Evolutionary conservation across 306 rosid genomes (phyloP).

Genomic region (Dryas octopetala): DNA sequence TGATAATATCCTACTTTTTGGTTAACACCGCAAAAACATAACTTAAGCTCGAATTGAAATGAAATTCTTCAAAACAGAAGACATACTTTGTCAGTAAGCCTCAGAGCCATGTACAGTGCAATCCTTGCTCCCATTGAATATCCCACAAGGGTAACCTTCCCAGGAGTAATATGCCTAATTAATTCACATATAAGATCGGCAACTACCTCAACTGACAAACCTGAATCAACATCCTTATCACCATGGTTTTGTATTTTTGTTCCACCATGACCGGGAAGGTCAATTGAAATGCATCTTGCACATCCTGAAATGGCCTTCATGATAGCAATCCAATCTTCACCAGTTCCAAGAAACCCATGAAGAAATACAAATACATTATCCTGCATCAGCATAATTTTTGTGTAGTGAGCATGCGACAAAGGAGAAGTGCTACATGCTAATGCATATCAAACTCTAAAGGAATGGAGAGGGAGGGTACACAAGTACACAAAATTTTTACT

Average conservation of each 20-base stretch:
- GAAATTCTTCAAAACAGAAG: constrained; percentile 16
- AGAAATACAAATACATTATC: constrained; percentile 71
- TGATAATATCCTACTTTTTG: constrained; percentile 26
- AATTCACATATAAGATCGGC: constrained; percentile 51
- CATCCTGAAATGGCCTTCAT: constrained; percentile 80
- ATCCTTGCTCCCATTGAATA: constrained; percentile 97
- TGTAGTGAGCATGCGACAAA: constrained; percentile 33
- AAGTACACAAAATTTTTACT: constrained; percentile 33
- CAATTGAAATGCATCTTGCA: constrained; percentile 80
- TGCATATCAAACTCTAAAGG: constrained; percentile 2
- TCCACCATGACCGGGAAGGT: constrained; percentile 92
- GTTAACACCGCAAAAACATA: constrained; percentile 13
- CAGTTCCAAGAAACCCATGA: constrained; percentile 92
- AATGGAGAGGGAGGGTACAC: not conserved
- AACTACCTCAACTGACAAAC: constrained; percentile 59
- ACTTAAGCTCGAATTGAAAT: constrained; percentile 13
- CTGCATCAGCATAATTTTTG: constrained; percentile 51
- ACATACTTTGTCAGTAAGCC: constrained; percentile 59
- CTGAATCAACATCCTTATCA: constrained; percentile 32
- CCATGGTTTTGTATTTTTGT: constrained; percentile 44
- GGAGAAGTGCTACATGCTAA: constrained; percentile 12
- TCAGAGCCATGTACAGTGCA: constrained; percentile 77
- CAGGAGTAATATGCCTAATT: constrained; percentile 52
- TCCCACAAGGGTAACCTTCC: constrained; percentile 71
- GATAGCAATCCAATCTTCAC: constrained; percentile 85